Percentiles rank a stretch among this genome's conserved stretches.
Conservation (phyloP, 2,329 filamentous ascomycete genomes). For the Calonectria naviculata region DNA sequence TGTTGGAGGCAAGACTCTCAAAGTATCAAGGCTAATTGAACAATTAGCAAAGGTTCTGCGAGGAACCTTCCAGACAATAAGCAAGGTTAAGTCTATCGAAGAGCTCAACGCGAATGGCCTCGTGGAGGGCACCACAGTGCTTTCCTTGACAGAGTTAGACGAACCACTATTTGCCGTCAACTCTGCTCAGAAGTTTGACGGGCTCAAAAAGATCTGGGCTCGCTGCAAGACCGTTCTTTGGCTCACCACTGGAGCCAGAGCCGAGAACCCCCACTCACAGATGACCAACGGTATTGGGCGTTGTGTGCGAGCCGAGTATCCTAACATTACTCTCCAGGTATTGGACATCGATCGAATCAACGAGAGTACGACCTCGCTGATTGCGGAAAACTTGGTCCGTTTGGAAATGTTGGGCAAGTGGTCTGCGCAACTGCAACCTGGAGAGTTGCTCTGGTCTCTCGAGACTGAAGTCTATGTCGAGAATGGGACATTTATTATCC, state of each 20-base stretch:
- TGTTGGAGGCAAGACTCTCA: too few relatives aligned
- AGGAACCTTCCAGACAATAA: too few relatives aligned
- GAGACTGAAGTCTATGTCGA: background rate
- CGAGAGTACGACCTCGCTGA: background rate
- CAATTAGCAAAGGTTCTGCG: too few relatives aligned
- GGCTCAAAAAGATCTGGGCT: background rate
- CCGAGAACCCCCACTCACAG: background rate
- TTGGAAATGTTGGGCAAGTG: background rate
- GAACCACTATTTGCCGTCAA: background rate
- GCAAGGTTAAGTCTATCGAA: too few relatives aligned
- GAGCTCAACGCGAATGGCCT: too few relatives aligned
- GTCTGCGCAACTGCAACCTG: background rate
- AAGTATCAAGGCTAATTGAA: too few relatives aligned
- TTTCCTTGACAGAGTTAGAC: constrained; percentile 6
- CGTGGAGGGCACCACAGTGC: too few relatives aligned
- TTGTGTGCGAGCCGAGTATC: background rate
- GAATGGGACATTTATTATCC: background rate
- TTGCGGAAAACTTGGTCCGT: background rate
- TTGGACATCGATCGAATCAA: background rate
- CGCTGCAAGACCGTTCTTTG: background rate
- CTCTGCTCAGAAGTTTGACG: background rate
- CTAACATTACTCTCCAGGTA: background rate
- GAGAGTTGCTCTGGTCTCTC: background rate
- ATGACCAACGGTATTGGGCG: background rate
- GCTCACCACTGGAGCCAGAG: constrained; percentile 1